These are phyloP conservation scores for Annulohypoxylon nitens DNA, from an alignment of 495 filamentous ascomycete species.

Conservation along the genomic window DNA sequence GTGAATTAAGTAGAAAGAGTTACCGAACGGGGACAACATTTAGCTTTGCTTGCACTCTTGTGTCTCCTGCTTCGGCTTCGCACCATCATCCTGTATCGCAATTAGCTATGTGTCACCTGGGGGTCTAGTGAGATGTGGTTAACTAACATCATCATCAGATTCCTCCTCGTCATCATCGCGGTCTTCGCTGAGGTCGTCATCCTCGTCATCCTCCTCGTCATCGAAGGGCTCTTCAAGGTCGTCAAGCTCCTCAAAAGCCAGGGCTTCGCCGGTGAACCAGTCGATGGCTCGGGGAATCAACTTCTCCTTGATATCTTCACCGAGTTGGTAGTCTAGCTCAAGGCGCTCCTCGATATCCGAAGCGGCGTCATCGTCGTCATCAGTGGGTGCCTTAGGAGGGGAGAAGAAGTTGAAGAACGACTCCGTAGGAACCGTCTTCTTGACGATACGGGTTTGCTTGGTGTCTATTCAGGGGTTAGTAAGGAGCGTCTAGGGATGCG, in stretches of 20 bases:
- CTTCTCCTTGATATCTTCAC: constrained; percentile 99
- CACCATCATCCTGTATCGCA: constrained; percentile 81
- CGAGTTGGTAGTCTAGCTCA: constrained; percentile 98
- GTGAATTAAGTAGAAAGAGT: constrained; percentile 36
- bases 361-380: constrained; percentile 80
- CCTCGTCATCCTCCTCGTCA: constrained; percentile 92
- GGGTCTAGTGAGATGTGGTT: constrained; percentile 10
- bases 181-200: constrained; percentile 86
- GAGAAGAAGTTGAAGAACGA: constrained; percentile 99
- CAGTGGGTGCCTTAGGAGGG: constrained; percentile 86
- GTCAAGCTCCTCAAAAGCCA: constrained; percentile 95
- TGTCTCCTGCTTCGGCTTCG: constrained; percentile 98
- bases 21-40: constrained; percentile 44
- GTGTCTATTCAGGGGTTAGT: constrained; percentile 74
- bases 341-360: constrained; percentile 97
- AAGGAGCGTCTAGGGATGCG: constrained; percentile 36
- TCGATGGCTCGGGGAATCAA: constrained; percentile 98
- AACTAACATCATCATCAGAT: constrained; percentile 91
- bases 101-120: constrained; percentile 47
- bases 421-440: constrained; percentile 98
- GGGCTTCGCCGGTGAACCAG: constrained; percentile 99
- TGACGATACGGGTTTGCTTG: constrained; percentile 98
- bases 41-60: constrained; percentile 99
- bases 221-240: constrained; percentile 89
- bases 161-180: constrained; percentile 84